Evolutionary conservation across 1,284 basidiomycete genomes (phyloP).

Genomic region (Apiotrichum veenhuisii): DNA sequence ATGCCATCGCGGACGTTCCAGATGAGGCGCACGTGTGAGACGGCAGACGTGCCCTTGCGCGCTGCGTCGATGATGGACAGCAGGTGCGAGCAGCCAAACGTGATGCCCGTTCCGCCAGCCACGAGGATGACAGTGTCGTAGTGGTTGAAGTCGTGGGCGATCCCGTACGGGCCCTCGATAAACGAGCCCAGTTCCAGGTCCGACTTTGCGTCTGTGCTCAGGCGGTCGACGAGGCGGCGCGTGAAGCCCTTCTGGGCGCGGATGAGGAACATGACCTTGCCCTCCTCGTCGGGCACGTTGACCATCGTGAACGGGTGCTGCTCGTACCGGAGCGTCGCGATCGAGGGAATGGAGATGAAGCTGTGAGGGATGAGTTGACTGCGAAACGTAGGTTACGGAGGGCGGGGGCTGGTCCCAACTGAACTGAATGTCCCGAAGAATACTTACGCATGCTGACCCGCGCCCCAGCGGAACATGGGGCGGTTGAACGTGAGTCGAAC

Average conservation of each 20-base stretch:
- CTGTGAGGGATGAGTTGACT: background rate
- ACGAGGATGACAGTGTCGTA: conserved; percentile 39
- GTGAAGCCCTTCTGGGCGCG: conserved; percentile 34
- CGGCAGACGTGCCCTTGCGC: conserved; percentile 25
- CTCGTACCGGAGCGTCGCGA: conserved; percentile 42
- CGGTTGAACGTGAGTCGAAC: conserved; percentile 15
- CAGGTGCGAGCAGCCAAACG: conserved; percentile 34
- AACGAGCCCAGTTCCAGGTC: conserved; percentile 23
- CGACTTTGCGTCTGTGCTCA: conserved; percentile 16
- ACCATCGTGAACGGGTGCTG: conserved; percentile 44
- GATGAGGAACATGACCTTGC: conserved; percentile 15
- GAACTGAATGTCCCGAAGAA: background rate
- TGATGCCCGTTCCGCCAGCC: conserved; percentile 44
- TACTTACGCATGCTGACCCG: conserved; percentile 36
- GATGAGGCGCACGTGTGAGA: conserved; percentile 31
- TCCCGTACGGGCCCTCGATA: conserved; percentile 46
- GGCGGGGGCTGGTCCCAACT: too few relatives aligned
- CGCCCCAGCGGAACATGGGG: conserved; percentile 26
- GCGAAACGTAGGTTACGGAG: too few relatives aligned
- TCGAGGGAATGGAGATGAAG: conserved; percentile 36
- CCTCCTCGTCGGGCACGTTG: conserved; percentile 21
- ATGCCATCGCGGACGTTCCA: conserved; percentile 30
- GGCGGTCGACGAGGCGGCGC: conserved; percentile 23
- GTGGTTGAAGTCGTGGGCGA: conserved; percentile 17
- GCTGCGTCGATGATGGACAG: conserved; percentile 29